Base-by-base conservation (phyloP, 805 yeast species). In the Ogataea corticis region DNA sequence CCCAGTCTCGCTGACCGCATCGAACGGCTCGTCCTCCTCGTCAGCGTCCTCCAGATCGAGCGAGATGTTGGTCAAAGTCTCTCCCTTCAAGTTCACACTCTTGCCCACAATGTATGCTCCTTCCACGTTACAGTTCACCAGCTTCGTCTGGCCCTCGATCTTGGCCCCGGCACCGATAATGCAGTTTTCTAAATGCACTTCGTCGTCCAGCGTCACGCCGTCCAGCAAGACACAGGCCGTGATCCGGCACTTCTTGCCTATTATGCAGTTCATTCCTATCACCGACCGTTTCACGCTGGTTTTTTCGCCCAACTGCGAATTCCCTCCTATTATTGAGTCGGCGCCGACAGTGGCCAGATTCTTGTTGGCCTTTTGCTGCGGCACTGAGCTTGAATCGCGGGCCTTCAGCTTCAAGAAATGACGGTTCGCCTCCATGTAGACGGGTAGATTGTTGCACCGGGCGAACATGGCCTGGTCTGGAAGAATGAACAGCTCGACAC, bases 381-480 rank as follows among this genome's bases (percentile, higher is more conserved):
- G 36, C 2, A 40, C 37, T 14, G 49, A 39, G 30, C 44, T 54
- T 27, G 48, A 41, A 29, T 59, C 52, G 45, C 70, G 69, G 1
- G 91, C 91, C 56, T 79, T 80, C 33, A 75, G 48, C 59, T 80
- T 85, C 77, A 92, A 76, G 46, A 85, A 74, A 58, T 78, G 75
- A 50, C 99, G 74, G 62, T 90, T 94, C 16, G 95, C 90, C 67
- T 94, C 99, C 80, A 89, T 78, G 64, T 83, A 90, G 2, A 92
- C 87, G 2, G 87, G 77, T 38, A 88, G 70, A 60, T 83, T 87
- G 62, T 89, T 90, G 39, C 86, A 76, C 54, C 98, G 78, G 48
- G 87, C 75, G 59, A 91, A 91, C 2, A 76, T 70, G 11, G 85
- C 79, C 48, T 82, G 79, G 23, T 76, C 71, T 3, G 97, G 96